Evolutionary conservation across 73 alveolate genomes (phyloP), one percentile per base, ranked within the genome.

Genomic region (Paramecium tetraurelia): DNA sequence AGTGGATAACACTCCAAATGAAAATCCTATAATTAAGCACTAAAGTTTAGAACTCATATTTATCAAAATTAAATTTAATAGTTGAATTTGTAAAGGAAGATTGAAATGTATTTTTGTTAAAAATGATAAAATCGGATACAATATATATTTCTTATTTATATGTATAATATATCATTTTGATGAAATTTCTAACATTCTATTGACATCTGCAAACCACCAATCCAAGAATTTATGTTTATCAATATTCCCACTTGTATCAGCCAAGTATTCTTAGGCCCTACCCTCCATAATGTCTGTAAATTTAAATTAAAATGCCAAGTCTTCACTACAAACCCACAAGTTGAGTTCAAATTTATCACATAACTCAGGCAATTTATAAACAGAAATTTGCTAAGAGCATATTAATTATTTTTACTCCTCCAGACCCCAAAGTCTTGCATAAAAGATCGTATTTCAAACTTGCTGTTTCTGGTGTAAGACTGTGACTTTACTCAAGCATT

Each of bases 331-430:
- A 85, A 96, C 96, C 71, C 97, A 92, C 38, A 96, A 63, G 59
- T 94, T 94, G 85, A 98, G 93, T 50, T 96, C 92, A 41, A 98
- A 93, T 69, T 95, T 94, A 95, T 98, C 99, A 92, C 99, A 98
- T 16, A 96, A 92, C 87, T 85, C 93, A 21, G 98, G 96, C 18
- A 98, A 46, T 89, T 48, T 89, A 46, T 83, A 77, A 21, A 27
- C 58, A 14, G 94, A 71, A 8, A 89, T 83, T n/a, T 18, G n/a
- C 94, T 89, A 41, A 40, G 5, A 1, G 1, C 3, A 71, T 33
- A 21, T 44, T 21, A 43, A 16, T 14, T 18, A 59, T 33, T 5
- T 7, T 8, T 89, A 70, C 94, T 63, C 85, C 87, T 71, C 94
- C 94, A 43, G 48, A 44, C n/a, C 58, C 90, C 29, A 41, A 63